phyloP scores from a whole-genome alignment of 148 eudicot genomes.

The Nyssa sinensis region DNA sequence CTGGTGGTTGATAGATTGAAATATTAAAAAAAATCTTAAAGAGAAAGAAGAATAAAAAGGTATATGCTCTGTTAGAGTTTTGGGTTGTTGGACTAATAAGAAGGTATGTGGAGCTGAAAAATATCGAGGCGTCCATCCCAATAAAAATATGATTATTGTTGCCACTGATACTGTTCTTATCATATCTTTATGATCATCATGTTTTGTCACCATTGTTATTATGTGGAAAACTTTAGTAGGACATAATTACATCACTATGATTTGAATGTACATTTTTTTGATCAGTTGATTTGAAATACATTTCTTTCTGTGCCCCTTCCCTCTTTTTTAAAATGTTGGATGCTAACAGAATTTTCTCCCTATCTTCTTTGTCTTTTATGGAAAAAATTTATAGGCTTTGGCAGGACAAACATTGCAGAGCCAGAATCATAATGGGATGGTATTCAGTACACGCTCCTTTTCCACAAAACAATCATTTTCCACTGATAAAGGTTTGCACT shows the following conservation, averaged over 20 bases:
- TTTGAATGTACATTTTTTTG: neutral
- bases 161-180: neutral
- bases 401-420: conserved; percentile 38
- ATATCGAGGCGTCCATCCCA: neutral
- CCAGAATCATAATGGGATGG: conserved; percentile 17
- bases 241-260: neutral
- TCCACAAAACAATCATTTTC: conserved; percentile 54
- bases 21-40: too few species aligned
- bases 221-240: neutral
- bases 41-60: neutral
- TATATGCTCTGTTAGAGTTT: neutral
- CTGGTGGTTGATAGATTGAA: neutral
- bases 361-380: neutral
- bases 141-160: too few species aligned
- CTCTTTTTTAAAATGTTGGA: neutral
- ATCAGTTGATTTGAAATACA: neutral
- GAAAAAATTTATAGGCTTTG: conserved; percentile 22
- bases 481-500: conserved; percentile 44
- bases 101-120: neutral
- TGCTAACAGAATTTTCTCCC: neutral
- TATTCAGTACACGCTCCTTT: conserved; percentile 34
- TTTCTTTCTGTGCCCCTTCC: neutral
- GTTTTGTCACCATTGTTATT: neutral
- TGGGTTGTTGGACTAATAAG: neutral
- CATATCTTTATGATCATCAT: neutral